Conservation (phyloP, 148 eudicot genomes). For the Silene conica region DNA sequence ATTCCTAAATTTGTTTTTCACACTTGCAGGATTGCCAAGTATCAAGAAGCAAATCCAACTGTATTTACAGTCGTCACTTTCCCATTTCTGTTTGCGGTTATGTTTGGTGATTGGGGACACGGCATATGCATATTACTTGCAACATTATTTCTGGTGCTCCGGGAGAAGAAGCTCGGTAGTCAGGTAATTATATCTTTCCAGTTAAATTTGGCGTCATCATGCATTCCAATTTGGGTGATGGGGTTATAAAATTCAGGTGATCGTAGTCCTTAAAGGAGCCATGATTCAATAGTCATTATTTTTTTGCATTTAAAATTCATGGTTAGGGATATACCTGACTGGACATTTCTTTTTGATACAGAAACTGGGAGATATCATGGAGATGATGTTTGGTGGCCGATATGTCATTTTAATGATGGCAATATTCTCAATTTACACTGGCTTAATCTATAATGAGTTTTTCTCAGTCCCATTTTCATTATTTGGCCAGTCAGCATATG, state of each 20-base stretch:
- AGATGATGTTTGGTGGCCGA: constrained; percentile 62
- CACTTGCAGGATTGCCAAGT: constrained; percentile 49
- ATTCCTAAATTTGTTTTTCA: constrained; percentile 10
- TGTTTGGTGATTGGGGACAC: constrained; percentile 73
- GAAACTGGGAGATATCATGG: constrained; percentile 62
- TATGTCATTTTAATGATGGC: constrained; percentile 62
- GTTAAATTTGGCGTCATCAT: background rate
- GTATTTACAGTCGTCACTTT: constrained; percentile 51
- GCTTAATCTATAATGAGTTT: constrained; percentile 54
- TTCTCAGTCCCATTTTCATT: constrained; percentile 55
- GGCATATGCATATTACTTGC: constrained; percentile 55
- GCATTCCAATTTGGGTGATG: background rate
- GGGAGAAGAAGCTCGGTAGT: constrained; percentile 48
- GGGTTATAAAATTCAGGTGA: background rate
- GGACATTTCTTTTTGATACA: constrained; percentile 17
- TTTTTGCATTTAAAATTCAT: background rate
- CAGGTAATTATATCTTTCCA: constrained; percentile 29
- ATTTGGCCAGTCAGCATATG: constrained; percentile 57
- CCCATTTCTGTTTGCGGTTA: constrained; percentile 62
- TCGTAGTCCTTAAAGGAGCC: background rate
- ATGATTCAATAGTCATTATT: background rate
- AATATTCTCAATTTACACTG: constrained; percentile 54
- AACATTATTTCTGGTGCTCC: constrained; percentile 34
- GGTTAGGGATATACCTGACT: constrained; percentile 4
- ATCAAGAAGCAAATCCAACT: constrained; percentile 61